Base-by-base conservation (phyloP, 225 moss, liverwort and hornwort genomes). In the Thuidium tamariscinum region DNA sequence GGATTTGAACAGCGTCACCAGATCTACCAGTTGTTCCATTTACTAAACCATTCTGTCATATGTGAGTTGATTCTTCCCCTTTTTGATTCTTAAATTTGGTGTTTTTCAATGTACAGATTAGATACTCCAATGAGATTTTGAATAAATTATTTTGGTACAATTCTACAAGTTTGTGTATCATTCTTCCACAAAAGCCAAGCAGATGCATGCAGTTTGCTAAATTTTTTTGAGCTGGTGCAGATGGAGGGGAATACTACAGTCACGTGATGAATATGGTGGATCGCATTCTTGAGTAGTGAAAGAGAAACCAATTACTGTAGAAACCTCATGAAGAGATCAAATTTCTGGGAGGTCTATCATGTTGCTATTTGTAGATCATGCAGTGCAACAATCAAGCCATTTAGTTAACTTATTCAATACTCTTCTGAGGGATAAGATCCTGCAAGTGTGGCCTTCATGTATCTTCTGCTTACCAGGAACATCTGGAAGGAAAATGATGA, bases 21-120 rank as follows among this genome's bases (percentile, higher is more conserved):
- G 56, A 57, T 96, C 61, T 95, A 96, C 86, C 95, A 96, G 85
- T 86, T 96, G n/a, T 95, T 95, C 81, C 96, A 96, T 89, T 85
- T 96, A 76, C 92, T 96, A 25, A 96, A 96, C 86, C 96, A 96
- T 84, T 93, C 86, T 36, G 87, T 95, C 37, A 90, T 96, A 78
- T 96, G 95, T 95, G 78, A 69, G 93, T 89, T 66, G 59, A 60
- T 77, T 81, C 69, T 52, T 70, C 59, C 44, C 57, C 69, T 77
- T 78, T n/a, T 11, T 61, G 39, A 72, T 77, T 77, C 60, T 26
- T 34, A 49, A 64, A 8, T 73, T 73, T 39, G 34, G 21, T 18
- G 41, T 13, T 63, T 69, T 5, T 19, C 36, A 42, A 65, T 41
- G 52, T 77, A 11, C 18, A 49, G 61, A 37, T 20, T 62, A 41